Base-by-base conservation (phyloP, 441 rosid genomes). In the Syzygium malaccense region DNA sequence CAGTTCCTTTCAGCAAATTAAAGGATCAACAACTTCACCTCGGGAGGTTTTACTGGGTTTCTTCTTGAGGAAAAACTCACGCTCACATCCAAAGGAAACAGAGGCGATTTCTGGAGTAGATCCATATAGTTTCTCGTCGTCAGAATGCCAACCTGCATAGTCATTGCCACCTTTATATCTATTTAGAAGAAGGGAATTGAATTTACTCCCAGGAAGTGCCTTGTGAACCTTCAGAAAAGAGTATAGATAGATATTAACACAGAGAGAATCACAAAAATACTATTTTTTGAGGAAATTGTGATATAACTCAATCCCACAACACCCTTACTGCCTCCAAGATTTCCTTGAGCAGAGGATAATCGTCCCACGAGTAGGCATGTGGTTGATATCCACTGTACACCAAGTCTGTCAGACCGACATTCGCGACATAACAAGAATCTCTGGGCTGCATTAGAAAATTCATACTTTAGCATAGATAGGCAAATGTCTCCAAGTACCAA, bases 61-160 rank as follows among this genome's bases (percentile, higher is more conserved):
- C 93, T 94, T 95, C 95, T 95, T 96, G 91, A 97, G 88, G 80
- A 96, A 86, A 89, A 97, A 97, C 57, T 96, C 98, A 2, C 98
- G 96, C 37, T 96, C 97, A 20, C 98, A 97, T 89, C 99, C 99
- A 87, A 97, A 96, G 8, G 99, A 94, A 91, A 97, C 92, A 1
- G 99, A 97, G 28, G 97, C 98, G 71, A 97, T 96, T 89, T 95
- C 97, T 0, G 98, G 98, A 88, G 96, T 91, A 30, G 95, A 92
- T 86, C 99, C 99, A 45, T 97, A 97, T 54, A 97, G 95, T 89
- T 96, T 96, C 93, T 96, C 99, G 87, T 95, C 98, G 86, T 97
- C 99, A 32, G 99, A 93, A 89, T 97, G 99, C 99, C 99, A 97
- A 89, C 95, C 94, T 66, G 94, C 97, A 86, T 94, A 93, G 91